Evolutionary conservation across 2,329 filamentous ascomycete species (phyloP).

Genomic region (Nigrospora sphaerica): DNA sequence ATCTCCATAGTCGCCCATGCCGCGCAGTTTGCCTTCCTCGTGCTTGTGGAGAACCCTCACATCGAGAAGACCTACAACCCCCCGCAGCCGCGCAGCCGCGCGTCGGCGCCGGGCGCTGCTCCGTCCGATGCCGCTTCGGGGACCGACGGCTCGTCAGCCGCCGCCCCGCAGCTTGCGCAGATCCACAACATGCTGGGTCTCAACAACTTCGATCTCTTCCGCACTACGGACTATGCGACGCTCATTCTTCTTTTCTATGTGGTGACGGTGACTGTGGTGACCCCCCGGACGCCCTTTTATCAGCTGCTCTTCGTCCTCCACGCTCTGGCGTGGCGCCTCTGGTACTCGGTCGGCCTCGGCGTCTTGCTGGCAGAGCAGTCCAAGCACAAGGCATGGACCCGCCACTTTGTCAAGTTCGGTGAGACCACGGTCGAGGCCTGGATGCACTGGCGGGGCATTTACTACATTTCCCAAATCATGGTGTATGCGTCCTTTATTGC

Average conservation of each 20-base stretch:
- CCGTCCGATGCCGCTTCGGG: conserved; percentile 10
- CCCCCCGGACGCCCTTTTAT: conserved; percentile 68
- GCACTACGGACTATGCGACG: conserved; percentile 76
- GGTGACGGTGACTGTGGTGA: conserved; percentile 63
- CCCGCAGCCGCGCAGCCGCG: conserved; percentile 63
- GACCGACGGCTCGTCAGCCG: conserved; percentile 3
- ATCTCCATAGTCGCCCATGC: conserved; percentile 94
- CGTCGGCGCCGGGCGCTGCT: conserved; percentile 10
- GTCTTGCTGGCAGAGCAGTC: conserved; percentile 81
- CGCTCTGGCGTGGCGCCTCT: conserved; percentile 77
- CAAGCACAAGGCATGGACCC: conserved; percentile 86
- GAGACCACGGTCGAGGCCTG: conserved; percentile 87
- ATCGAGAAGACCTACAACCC: conserved; percentile 91
- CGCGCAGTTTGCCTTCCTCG: conserved; percentile 88
- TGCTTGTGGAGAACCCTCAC: conserved; percentile 90
- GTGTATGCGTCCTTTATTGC: conserved; percentile 84
- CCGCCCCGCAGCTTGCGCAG: conserved; percentile 42
- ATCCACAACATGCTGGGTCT: conserved; percentile 81
- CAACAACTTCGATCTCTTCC: conserved; percentile 79
- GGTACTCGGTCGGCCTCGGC: conserved; percentile 86
- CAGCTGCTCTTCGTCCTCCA: conserved; percentile 76
- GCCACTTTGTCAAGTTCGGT: conserved; percentile 95
- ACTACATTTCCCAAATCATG: conserved; percentile 86
- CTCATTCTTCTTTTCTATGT: conserved; percentile 72
- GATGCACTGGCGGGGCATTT: conserved; percentile 96